Conservation (phyloP, 83 land plant species). For the Picea mariana region DNA sequence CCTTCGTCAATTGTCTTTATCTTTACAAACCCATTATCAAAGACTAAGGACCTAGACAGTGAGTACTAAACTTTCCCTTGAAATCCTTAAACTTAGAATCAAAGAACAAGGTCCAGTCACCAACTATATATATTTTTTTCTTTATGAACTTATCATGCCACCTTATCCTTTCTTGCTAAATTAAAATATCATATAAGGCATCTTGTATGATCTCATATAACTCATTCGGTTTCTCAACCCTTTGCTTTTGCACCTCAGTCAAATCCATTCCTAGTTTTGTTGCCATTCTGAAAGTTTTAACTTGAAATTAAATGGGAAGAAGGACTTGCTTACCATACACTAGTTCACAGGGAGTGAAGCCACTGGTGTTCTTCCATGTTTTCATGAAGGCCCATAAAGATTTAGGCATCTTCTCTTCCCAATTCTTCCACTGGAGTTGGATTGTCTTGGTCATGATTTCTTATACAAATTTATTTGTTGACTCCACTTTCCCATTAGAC, state of each 20-base stretch:
- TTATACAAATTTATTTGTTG: no score
- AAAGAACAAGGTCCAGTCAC: background rate
- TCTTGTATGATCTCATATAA: background rate
- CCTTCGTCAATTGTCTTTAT: no score
- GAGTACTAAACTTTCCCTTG: no score
- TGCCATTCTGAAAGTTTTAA: background rate
- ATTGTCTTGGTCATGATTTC: no score
- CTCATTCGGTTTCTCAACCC: background rate
- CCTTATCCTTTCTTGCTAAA: background rate
- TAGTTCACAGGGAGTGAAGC: background rate
- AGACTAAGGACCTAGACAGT: no score
- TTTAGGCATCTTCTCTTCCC: no score
- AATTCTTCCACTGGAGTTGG: no score
- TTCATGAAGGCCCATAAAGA: no score
- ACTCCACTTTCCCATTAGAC: no score
- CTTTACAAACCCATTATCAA: no score
- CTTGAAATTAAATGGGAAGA: background rate
- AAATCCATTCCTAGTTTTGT: background rate
- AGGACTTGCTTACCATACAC: background rate
- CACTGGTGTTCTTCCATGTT: no score
- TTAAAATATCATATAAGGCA: background rate
- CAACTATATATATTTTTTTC: background rate
- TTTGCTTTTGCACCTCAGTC: background rate
- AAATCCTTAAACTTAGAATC: no score
- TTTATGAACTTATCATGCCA: background rate